A percentile compares a stretch with the other conserved stretches of the same genome.
Evolutionary conservation across 148 eudicot genomes (phyloP).

Genomic region (Silene uniflora): DNA sequence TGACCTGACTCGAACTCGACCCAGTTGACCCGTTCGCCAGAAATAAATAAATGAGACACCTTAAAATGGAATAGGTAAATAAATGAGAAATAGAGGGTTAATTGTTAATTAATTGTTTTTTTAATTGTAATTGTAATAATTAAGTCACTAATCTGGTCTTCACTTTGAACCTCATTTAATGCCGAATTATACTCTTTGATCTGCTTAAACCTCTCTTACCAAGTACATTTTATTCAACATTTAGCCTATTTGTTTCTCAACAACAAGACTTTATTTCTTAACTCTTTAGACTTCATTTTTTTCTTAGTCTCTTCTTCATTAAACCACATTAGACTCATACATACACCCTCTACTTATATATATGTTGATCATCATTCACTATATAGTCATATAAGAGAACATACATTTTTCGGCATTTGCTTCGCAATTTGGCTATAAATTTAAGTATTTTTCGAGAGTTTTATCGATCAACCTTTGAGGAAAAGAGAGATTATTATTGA

Average conservation of each 20-base stretch:
- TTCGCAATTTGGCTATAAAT: too few species aligned
- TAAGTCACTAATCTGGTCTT: conserved; percentile 26
- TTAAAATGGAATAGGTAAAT: too few species aligned
- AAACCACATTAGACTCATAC: conserved; percentile 16
- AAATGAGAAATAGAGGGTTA: too few species aligned
- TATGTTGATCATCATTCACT: not conserved
- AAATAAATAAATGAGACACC: too few species aligned
- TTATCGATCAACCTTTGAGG: too few species aligned
- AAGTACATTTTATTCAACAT: conserved; percentile 14
- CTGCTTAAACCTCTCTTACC: conserved; percentile 16
- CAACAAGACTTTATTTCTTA: conserved; percentile 15
- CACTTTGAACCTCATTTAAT: conserved; percentile 25
- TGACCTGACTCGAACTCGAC: too few species aligned
- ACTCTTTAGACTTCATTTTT: conserved; percentile 14
- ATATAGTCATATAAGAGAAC: not conserved
- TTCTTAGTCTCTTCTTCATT: conserved; percentile 10
- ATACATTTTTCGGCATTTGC: too few species aligned
- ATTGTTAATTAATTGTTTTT: not conserved
- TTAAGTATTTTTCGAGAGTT: not conserved
- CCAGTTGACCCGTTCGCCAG: too few species aligned
- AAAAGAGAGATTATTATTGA: not conserved
- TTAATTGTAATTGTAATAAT: conserved; percentile 4
- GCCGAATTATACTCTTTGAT: conserved; percentile 25
- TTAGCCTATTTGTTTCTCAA: conserved; percentile 9
- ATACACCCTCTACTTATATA: conserved; percentile 4